These are phyloP conservation scores for Pelargonium australe DNA, from an alignment of 441 rosid species.

Conservation along the genomic window DNA sequence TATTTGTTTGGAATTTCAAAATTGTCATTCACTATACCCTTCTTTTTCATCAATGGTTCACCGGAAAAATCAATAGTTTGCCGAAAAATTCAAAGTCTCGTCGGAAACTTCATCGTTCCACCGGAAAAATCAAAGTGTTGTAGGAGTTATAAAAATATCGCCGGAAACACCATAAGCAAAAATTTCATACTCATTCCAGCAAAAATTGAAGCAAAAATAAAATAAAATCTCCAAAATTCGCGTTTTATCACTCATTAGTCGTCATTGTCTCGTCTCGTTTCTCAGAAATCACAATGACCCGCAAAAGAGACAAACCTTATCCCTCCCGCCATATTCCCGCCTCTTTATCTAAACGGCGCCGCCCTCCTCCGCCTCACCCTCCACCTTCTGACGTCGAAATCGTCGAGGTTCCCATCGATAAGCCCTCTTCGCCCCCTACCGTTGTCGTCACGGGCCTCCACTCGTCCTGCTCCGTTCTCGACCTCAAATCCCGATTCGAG, in stretches of 20 bases:
- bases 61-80: too few species aligned
- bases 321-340: slow-evolving; percentile 35
- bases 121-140: too few species aligned
- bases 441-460: slow-evolving; percentile 54
- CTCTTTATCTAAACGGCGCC: slow-evolving; percentile 53
- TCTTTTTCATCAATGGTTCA: too few species aligned
- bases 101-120: too few species aligned
- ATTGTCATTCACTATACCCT: too few species aligned
- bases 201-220: too few species aligned
- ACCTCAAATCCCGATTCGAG: slow-evolving; percentile 84
- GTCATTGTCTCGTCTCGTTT: neutral
- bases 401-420: slow-evolving; percentile 31
- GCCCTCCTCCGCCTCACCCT: slow-evolving; percentile 22
- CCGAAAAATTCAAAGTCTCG: too few species aligned
- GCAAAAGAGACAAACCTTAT: slow-evolving; percentile 73
- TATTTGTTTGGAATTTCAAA: too few species aligned
- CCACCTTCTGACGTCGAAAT: slow-evolving; percentile 26
- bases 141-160: too few species aligned
- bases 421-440: slow-evolving; percentile 56
- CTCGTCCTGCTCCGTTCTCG: slow-evolving; percentile 64
- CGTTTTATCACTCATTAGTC: neutral
- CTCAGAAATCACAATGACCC: slow-evolving; percentile 32
- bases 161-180: too few species aligned
- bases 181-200: too few species aligned
- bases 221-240: too few species aligned